Percentiles rank a stretch among this genome's conserved stretches.
phyloP scores from a whole-genome alignment of 371 early-diverging fungal species.

The Choanephora cucurbitarum region DNA sequence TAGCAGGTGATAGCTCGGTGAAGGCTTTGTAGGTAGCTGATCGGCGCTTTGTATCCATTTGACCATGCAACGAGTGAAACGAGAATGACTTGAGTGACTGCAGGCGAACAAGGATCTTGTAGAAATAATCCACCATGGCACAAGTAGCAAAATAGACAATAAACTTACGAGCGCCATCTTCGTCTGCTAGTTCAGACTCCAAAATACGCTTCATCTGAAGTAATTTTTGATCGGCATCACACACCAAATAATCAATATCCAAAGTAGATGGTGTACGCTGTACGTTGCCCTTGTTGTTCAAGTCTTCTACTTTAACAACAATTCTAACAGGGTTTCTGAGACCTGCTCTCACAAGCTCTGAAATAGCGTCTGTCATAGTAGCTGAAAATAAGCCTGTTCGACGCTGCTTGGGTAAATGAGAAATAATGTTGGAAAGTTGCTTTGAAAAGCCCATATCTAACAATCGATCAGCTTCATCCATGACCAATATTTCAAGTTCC shows the following conservation, averaged over 20 bases:
- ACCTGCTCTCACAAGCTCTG: conserved; percentile 84
- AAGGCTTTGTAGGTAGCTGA: conserved; percentile 66
- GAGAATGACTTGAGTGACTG: conserved; percentile 50
- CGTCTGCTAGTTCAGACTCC: conserved; percentile 30
- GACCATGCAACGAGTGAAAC: conserved; percentile 88
- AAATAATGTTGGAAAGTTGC: conserved; percentile 78
- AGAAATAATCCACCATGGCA: conserved; percentile 93
- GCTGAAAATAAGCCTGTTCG: conserved; percentile 98
- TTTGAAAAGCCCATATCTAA: conserved; percentile 94
- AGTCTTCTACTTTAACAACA: conserved; percentile 80
- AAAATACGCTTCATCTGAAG: conserved; percentile 66
- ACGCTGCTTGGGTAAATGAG: conserved; percentile 87
- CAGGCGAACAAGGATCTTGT: conserved; percentile 57
- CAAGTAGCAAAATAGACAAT: conserved; percentile 96
- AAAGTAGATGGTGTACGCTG: conserved; percentile 74
- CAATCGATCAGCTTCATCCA: conserved; percentile 94
- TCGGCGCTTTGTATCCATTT: conserved; percentile 89
- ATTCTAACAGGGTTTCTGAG: conserved; percentile 92
- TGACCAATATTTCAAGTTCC: conserved; percentile 86
- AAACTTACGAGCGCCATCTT: conserved; percentile 69
- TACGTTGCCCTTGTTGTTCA: conserved; percentile 45
- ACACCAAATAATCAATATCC: conserved; percentile 75
- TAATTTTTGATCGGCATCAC: conserved; percentile 81
- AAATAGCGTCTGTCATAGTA: conserved; percentile 93
- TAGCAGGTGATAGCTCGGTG: conserved; percentile 57